Evolutionary conservation across 257 asterid species (phyloP).

Genomic region (Datura wrightii): DNA sequence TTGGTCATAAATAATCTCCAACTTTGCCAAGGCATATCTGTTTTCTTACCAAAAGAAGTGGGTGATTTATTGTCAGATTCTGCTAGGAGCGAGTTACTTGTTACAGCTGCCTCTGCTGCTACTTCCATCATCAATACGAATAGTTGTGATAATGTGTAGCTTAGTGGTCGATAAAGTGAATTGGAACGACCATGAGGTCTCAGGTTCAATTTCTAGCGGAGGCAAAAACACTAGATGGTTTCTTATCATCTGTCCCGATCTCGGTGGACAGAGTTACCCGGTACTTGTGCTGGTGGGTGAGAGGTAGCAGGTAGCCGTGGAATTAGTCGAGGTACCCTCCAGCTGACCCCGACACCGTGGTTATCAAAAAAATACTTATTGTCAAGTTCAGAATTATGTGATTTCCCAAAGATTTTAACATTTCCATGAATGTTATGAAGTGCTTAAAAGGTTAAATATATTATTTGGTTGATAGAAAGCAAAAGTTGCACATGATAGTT

Average conservation of each 20-base stretch:
- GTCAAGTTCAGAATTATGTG: slow-evolving; percentile 2
- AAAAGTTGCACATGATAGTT: not conserved
- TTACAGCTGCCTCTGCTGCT: not conserved
- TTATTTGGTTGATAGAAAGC: slow-evolving; percentile 3
- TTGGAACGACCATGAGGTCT: not conserved
- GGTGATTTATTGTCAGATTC: slow-evolving; percentile 3
- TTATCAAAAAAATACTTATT: not conserved
- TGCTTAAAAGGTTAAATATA: slow-evolving; percentile 21
- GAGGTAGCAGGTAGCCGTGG: not conserved
- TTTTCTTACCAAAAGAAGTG: slow-evolving; percentile 3
- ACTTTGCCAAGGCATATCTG: not conserved
- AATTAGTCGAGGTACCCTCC: not conserved
- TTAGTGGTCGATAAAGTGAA: not conserved
- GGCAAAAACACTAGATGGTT: not conserved
- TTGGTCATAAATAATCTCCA: not conserved
- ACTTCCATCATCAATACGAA: not conserved
- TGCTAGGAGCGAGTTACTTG: slow-evolving; percentile 19
- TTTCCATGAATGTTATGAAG: not conserved
- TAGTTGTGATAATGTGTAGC: not conserved
- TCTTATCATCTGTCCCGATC: not conserved
- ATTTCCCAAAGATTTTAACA: not conserved
- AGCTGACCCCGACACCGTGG: not conserved
- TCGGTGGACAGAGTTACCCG: not conserved
- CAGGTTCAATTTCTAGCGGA: not conserved
- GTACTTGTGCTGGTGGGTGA: not conserved